Base-by-base conservation (phyloP, 1,139 yeast species). In the Scheffersomyces cryptocercus region DNA sequence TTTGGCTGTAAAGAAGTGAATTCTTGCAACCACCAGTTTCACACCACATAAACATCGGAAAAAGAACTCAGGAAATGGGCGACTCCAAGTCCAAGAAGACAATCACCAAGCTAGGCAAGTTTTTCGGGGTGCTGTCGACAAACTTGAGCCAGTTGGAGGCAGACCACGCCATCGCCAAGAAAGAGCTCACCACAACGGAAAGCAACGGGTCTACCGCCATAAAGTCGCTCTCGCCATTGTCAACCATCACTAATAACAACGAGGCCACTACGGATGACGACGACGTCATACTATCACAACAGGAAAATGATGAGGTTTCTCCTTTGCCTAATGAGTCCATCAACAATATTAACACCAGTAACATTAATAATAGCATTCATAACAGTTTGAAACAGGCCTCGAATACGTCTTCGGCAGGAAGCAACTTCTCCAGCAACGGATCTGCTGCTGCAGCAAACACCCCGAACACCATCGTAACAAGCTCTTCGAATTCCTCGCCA, bases 121-220 rank as follows among this genome's bases (percentile, higher is more conserved):
- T 68, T 43, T 67, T 68, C 49, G 72, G 72, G 10, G 64, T 62
- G 24, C 64, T 62, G 56, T 53, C 61, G 24, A 55, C 64, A 15
- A 64, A 59, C 45, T 54, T 61, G 36, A 42, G 48, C 31, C 56
- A 45, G 46, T 45, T 54, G 24, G 37, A 50, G 36, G 35, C 15
- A 20, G 13, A n/a, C 39, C 13, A 16, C 15, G 24, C 5, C 24
- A 13, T 37, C 13, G 4, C 15, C 15, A 13, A 11, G 13, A 15
- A 11, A 12, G 31, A 16, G 9, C 8, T 43, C 26, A 20, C 26
- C 26, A 20, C 26, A 6, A 7, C 26, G 7, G 26, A 20, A 20
- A 31, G 36, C 43, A 15, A 35, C 43, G 26, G 26, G 3, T 20
- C 26, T 20, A 20, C 26, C 26, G 26, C 26, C 26, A 20, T 20